Conservation (phyloP, 176 grass and related monocot genomes). For the Bromus sterilis region DNA sequence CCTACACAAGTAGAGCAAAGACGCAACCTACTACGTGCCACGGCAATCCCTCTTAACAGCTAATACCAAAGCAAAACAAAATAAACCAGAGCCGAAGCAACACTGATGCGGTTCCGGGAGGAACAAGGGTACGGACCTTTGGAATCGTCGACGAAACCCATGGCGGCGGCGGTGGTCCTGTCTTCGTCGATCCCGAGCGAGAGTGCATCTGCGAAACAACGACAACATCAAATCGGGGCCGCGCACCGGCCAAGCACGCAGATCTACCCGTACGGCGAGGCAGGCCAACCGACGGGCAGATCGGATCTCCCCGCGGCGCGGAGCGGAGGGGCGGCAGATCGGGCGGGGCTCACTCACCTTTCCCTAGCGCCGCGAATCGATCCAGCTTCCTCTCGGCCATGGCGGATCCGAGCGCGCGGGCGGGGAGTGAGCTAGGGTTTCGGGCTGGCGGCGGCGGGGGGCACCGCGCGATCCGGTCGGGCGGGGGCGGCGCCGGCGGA, state of each 20-base stretch:
- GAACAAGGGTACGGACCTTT: conserved; percentile 46
- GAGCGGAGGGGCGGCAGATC: neutral
- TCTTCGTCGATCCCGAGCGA: conserved; percentile 79
- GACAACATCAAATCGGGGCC: conserved; percentile 29
- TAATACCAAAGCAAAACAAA: neutral
- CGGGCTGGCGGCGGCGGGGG: neutral
- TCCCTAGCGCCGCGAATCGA: conserved; percentile 54
- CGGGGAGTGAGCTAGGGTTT: conserved; percentile 58
- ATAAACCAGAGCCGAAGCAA: neutral
- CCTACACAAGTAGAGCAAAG: neutral
- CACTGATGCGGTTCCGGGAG: neutral
- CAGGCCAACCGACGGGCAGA: conserved; percentile 17
- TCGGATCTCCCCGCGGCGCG: conserved; percentile 23
- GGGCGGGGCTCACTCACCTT: conserved; percentile 55
- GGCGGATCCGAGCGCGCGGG: conserved; percentile 32
- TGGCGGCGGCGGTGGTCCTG: conserved; percentile 45
- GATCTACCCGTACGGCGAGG: conserved; percentile 10
- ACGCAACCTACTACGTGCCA: neutral
- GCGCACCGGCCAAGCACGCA: neutral
- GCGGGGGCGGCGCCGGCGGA: neutral
- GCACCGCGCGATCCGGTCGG: neutral
- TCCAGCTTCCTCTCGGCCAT: conserved; percentile 86
- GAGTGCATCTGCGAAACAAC: conserved; percentile 49
- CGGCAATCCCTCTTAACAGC: neutral
- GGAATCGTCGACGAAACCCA: conserved; percentile 75